Percentiles rank a stretch among this genome's conserved stretches.
phyloP scores from a whole-genome alignment of 176 grass and related monocot genomes.

The Luzula sylvatica region DNA sequence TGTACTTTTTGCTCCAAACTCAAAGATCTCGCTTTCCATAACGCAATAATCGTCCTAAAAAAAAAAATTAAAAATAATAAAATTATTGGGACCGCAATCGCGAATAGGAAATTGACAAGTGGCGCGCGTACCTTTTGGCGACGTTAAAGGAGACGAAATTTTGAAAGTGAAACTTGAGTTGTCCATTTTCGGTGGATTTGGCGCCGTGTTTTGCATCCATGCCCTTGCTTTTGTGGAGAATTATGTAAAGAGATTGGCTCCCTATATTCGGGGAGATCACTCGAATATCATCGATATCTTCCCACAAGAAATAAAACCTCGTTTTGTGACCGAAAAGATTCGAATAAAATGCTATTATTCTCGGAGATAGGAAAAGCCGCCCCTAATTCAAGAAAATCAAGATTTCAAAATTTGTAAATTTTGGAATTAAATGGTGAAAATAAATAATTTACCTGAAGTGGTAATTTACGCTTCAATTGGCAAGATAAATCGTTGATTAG shows the following conservation, averaged over 20 bases:
- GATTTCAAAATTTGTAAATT: too few relatives aligned
- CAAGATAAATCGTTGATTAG: conserved; percentile 93
- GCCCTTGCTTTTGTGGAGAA: conserved; percentile 70
- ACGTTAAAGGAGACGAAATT: conserved; percentile 90
- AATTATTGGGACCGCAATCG: conserved; percentile 4
- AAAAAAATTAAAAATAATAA: conserved; percentile 12
- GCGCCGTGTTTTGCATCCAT: conserved; percentile 89
- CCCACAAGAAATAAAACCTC: conserved; percentile 92
- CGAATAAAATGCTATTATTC: conserved; percentile 83
- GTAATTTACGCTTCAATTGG: conserved; percentile 87
- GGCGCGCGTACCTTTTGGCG: conserved; percentile 57
- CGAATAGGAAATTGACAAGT: conserved; percentile 7
- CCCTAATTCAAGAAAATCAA: conserved; percentile 49
- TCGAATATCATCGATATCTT: conserved; percentile 94
- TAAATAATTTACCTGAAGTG: conserved; percentile 49
- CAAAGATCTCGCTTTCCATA: conserved; percentile 89
- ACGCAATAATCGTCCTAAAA: conserved; percentile 77
- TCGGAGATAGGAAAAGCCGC: conserved; percentile 82
- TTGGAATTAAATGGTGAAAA: conserved; percentile 18
- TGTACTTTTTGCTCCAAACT: conserved; percentile 59
- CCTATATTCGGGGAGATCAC: conserved; percentile 49
- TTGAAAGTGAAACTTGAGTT: conserved; percentile 70
- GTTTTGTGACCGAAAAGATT: conserved; percentile 92
- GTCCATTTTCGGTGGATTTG: conserved; percentile 72
- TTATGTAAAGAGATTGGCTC: conserved; percentile 63